phyloP scores from a whole-genome alignment of 2,329 filamentous ascomycete species.

The Talaromyces islandicus region DNA sequence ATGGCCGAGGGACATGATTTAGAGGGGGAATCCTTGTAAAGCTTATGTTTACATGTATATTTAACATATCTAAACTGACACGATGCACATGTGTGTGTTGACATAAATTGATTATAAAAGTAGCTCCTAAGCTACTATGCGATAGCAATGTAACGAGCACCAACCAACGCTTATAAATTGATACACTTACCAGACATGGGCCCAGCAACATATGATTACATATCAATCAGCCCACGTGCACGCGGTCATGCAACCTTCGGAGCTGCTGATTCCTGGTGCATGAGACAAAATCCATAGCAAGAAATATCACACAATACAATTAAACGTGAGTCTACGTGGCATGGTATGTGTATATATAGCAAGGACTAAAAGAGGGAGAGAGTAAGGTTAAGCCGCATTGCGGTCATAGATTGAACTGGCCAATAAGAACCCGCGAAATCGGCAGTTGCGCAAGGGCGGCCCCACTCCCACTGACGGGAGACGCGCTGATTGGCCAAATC shows the following conservation, averaged over 20 bases:
- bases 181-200: neutral
- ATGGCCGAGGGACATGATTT: slow-evolving; percentile 33
- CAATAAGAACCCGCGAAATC: neutral
- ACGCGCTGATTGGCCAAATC: neutral
- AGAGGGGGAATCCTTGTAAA: slow-evolving; percentile 13
- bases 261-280: neutral
- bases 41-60: neutral
- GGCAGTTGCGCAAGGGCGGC: neutral
- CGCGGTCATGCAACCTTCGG: neutral
- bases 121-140: too few species aligned
- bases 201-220: neutral
- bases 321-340: neutral
- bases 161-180: neutral
- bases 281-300: neutral
- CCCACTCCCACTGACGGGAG: neutral
- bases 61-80: neutral
- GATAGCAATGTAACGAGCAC: too few species aligned
- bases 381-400: neutral
- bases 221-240: neutral
- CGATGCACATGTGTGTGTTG: too few species aligned
- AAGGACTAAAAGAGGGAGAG: too few species aligned
- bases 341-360: neutral
- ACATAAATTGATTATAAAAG: too few species aligned
- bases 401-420: neutral
- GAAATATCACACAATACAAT: neutral